A percentile compares a stretch with the other conserved stretches of the same genome.
Evolutionary conservation across 208 protist species (phyloP).

Genomic region (Blechomonas ayalai): DNA sequence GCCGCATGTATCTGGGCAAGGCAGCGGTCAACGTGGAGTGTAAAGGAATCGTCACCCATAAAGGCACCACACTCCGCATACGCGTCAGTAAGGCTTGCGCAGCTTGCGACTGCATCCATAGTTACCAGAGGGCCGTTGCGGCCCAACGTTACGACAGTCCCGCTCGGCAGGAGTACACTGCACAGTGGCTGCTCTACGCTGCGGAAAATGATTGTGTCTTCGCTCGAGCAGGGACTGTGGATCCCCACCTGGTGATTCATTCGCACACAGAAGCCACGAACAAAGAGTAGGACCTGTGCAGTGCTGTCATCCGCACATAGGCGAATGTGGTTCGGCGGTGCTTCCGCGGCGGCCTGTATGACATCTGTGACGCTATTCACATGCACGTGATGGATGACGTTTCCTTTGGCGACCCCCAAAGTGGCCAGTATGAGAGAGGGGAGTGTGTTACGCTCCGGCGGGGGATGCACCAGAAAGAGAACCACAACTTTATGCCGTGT

Average conservation of each 20-base stretch:
- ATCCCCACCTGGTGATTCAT: constrained; percentile 72
- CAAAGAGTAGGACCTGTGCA: constrained; percentile 34
- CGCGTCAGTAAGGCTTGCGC: neutral
- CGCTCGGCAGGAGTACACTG: constrained; percentile 31
- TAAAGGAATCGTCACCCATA: constrained; percentile 5
- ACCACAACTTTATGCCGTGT: constrained; percentile 32
- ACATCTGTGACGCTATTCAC: constrained; percentile 53
- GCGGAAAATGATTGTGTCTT: constrained; percentile 47
- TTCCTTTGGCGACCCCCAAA: constrained; percentile 33
- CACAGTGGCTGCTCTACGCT: constrained; percentile 20
- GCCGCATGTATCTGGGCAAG: constrained; percentile 17
- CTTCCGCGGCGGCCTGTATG: constrained; percentile 18
- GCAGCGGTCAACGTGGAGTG: constrained; percentile 1
- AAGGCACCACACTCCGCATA: neutral
- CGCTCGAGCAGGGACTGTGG: constrained; percentile 56
- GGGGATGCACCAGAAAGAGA: constrained; percentile 18
- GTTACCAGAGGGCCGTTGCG: constrained; percentile 34
- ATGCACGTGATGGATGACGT: constrained; percentile 40
- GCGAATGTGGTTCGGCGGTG: constrained; percentile 49
- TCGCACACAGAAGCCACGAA: constrained; percentile 52
- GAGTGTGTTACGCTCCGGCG: constrained; percentile 2
- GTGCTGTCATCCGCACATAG: constrained; percentile 37
- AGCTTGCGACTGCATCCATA: constrained; percentile 3
- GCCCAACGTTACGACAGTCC: constrained; percentile 46
- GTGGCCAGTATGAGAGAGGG: constrained; percentile 53